phyloP scores from a whole-genome alignment of 345 rosid species.

The Eutrema japonicum region DNA sequence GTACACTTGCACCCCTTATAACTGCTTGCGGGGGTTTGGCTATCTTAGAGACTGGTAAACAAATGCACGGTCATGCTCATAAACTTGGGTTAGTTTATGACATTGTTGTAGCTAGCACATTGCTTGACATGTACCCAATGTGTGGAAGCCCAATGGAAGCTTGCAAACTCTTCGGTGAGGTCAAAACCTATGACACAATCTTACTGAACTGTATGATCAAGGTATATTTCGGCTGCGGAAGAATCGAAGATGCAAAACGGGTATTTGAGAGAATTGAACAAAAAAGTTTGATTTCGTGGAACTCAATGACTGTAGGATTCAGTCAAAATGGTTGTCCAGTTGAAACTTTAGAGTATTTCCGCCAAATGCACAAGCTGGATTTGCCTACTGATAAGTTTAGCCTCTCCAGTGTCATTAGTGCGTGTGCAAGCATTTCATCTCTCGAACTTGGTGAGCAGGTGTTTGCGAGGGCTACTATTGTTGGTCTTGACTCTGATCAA shows the following conservation, averaged over 20 bases:
- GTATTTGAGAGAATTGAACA: constrained; percentile 57
- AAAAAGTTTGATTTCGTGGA: constrained; percentile 86
- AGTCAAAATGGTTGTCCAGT: constrained; percentile 72
- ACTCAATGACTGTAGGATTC: constrained; percentile 75
- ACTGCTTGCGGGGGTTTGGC: constrained; percentile 58
- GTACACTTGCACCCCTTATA: constrained; percentile 59
- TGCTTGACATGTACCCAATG: constrained; percentile 74
- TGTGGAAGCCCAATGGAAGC: constrained; percentile 66
- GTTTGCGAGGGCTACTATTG: constrained; percentile 59
- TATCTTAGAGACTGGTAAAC: constrained; percentile 51
- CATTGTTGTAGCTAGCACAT: constrained; percentile 64
- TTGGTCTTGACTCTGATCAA: constrained; percentile 72
- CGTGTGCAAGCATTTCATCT: constrained; percentile 30
- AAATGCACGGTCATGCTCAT: constrained; percentile 65
- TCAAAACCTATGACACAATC: constrained; percentile 63
- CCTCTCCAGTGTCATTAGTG: constrained; percentile 58
- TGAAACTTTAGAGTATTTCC: constrained; percentile 68
- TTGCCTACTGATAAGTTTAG: constrained; percentile 67
- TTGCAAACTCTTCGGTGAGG: constrained; percentile 67
- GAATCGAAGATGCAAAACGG: constrained; percentile 69
- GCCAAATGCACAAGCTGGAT: constrained; percentile 62
- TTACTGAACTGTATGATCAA: constrained; percentile 85
- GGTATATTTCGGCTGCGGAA: constrained; percentile 67
- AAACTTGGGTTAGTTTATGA: constrained; percentile 58
- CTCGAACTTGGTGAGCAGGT: constrained; percentile 78